Evolutionary conservation across 106 monocot species (phyloP).

Genomic region (Platanthera zijinensis): DNA sequence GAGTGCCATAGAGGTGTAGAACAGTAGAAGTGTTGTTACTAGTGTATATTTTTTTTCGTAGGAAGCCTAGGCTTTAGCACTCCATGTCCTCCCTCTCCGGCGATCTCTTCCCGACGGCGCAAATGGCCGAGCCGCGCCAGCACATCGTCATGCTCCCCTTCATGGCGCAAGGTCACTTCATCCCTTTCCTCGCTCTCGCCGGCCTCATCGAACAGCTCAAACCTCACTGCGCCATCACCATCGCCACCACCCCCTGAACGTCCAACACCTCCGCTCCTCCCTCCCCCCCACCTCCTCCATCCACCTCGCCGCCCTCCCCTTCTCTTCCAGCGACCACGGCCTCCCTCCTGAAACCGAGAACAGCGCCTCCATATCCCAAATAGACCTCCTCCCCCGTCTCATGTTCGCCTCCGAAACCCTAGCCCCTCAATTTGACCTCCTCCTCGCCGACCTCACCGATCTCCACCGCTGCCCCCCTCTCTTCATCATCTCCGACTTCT

Average conservation of each 20-base stretch:
- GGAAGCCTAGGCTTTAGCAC: too few species aligned
- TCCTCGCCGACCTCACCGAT: constrained; percentile 14
- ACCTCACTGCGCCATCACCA: constrained; percentile 19
- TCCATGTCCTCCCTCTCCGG: too few species aligned
- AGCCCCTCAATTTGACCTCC: constrained; percentile 11
- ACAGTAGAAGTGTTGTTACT: too few species aligned
- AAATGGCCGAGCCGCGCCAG: neutral
- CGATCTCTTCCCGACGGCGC: too few species aligned
- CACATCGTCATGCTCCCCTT: constrained; percentile 50
- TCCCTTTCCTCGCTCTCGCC: constrained; percentile 65
- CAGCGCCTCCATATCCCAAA: constrained; percentile 16
- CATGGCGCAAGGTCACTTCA: constrained; percentile 70
- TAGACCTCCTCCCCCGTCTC: constrained; percentile 43
- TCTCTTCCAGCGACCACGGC: constrained; percentile 29
- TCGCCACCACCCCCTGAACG: constrained; percentile 4
- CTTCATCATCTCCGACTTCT: constrained; percentile 18
- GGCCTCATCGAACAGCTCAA: constrained; percentile 22
- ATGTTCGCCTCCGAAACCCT: constrained; percentile 38
- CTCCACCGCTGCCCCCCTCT: constrained; percentile 31
- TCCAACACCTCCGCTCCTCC: constrained; percentile 39
- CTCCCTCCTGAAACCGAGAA: constrained; percentile 27
- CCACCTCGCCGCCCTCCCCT: neutral
- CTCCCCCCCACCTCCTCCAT: constrained; percentile 28
- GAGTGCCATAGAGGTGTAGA: too few species aligned
- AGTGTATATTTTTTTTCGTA: too few species aligned